Evolutionary conservation across 805 yeast species (phyloP), one percentile per base, ranked within the genome.

Genomic region (Zygotorulaspora danielsina): DNA sequence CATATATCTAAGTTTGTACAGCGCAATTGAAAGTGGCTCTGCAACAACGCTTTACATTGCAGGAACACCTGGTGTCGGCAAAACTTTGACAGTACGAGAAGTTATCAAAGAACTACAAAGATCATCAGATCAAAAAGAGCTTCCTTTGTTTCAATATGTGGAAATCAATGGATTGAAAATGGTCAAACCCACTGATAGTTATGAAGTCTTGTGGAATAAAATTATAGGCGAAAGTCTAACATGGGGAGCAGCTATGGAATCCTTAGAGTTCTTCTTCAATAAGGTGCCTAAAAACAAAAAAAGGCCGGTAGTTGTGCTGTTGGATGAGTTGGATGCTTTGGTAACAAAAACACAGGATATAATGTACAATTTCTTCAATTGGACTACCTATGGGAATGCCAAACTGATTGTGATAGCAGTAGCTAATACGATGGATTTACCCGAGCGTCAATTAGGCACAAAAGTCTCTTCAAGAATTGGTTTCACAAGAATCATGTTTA

Each of bases 51-150:
- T 93, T 5, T 93, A 89, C 57, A 79, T 93, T 8, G 86, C 96
- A 61, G 99, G 99, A 3, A 87, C 96, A 0, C 98, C 99, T 0
- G 99, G 99, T 6, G 90, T 94, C 2, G 98, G 98, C 9, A 93
- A 93, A 57, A 90, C 98, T 0, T 93, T 95, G 3, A 90, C 97
- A 0, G 79, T 90, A 2, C 66, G 95, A 39, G 95, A 88, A 54
- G 97, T 84, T 0, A 73, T 93, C 18, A 72, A 77, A 22, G 87
- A 83, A 52, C 63, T 93, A 24, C 71, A 73, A 31, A 55, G 61
- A 11, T 63, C 65, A n/a, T 54, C 60, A 7, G 53, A 54, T n/a
- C 67, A 61, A 10, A 63, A 61, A 3, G 71, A 66, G 29, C 38
- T 75, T 21, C 61, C 65, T 2, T 57, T 62, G 10, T 93, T 93